phyloP scores from a whole-genome alignment of 2,329 filamentous ascomycete genomes.

The Penicillium polonicum region DNA sequence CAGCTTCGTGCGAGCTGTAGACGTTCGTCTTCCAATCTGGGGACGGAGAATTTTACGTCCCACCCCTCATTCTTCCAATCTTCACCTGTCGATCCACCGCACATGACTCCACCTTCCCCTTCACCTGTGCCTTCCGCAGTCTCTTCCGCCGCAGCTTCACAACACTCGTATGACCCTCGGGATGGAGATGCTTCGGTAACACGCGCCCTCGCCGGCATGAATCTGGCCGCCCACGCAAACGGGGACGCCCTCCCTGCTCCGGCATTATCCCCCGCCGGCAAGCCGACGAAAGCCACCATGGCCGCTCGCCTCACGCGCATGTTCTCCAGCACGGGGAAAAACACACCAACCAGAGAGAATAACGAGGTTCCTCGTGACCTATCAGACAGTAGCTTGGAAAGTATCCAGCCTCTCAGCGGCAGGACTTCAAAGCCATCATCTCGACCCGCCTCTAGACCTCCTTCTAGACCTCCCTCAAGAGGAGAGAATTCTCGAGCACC shows the following conservation, averaged over 20 bases:
- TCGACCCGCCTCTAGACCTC: slow-evolving; percentile 30
- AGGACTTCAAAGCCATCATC: slow-evolving; percentile 28
- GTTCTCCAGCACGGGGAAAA: slow-evolving; percentile 45
- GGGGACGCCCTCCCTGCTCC: slow-evolving; percentile 34
- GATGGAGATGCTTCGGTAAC: slow-evolving; percentile 45
- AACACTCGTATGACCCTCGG: slow-evolving; percentile 39
- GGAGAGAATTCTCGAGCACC: slow-evolving; percentile 24
- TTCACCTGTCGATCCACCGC: slow-evolving; percentile 29
- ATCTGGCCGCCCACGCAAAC: slow-evolving; percentile 36
- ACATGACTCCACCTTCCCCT: slow-evolving; percentile 44
- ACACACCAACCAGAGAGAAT: slow-evolving; percentile 30
- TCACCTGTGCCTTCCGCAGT: slow-evolving; percentile 46
- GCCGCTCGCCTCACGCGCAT: slow-evolving; percentile 47
- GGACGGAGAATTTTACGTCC: slow-evolving; percentile 24
- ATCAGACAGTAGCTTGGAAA: slow-evolving; percentile 41
- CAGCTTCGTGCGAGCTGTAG: slow-evolving; percentile 6
- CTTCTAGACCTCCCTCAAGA: slow-evolving; percentile 35
- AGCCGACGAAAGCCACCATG: slow-evolving; percentile 44
- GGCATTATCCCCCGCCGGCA: slow-evolving; percentile 28
- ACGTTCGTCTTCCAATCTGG: slow-evolving; percentile 15
- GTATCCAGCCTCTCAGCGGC: slow-evolving; percentile 35
- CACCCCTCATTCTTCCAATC: slow-evolving; percentile 6
- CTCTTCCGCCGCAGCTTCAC: slow-evolving; percentile 43
- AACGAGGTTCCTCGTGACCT: slow-evolving; percentile 33
- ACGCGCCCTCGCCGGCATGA: slow-evolving; percentile 45